Evolutionary conservation across 2,329 filamentous ascomycete species (phyloP).

Genomic region (Zalaria obscura): DNA sequence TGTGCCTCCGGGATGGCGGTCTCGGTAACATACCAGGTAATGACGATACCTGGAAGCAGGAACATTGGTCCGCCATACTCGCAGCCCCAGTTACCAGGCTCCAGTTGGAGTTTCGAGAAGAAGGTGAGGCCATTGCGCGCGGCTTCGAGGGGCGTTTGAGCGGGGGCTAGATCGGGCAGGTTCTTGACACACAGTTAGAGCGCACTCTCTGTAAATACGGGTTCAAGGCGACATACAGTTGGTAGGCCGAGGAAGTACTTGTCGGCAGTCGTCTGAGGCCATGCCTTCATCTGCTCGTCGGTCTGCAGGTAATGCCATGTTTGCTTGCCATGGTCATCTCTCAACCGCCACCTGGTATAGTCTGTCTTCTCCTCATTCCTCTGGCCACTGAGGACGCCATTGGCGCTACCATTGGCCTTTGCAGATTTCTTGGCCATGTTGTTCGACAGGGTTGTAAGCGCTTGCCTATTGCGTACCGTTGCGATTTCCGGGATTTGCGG

Average conservation of each 20-base stretch:
- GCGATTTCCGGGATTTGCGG: too few relatives aligned
- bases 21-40: constrained; percentile 78
- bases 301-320: constrained; percentile 84
- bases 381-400: background rate
- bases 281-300: constrained; percentile 55
- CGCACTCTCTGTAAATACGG: background rate
- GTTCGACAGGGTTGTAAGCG: too few relatives aligned
- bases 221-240: constrained; percentile 40
- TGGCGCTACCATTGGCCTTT: background rate
- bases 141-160: constrained; percentile 60
- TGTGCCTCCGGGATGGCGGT: constrained; percentile 71
- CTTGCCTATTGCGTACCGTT: too few relatives aligned
- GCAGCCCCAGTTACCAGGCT: constrained; percentile 87
- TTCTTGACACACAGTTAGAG: constrained; percentile 34
- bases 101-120: constrained; percentile 78
- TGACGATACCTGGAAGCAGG: constrained; percentile 69
- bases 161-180: constrained; percentile 54
- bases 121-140: constrained; percentile 75
- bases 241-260: constrained; percentile 75
- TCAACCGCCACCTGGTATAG: constrained; percentile 67
- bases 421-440: too few relatives aligned
- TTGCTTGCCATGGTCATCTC: constrained; percentile 69
- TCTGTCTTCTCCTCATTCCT: constrained; percentile 43
- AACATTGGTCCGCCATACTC: constrained; percentile 99
- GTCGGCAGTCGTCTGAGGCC: constrained; percentile 82